A percentile compares a stretch with the other conserved stretches of the same genome.
These are phyloP conservation scores for Curvularia spicifera DNA, from an alignment of 2,329 filamentous ascomycete genomes.

Conservation along the genomic window DNA sequence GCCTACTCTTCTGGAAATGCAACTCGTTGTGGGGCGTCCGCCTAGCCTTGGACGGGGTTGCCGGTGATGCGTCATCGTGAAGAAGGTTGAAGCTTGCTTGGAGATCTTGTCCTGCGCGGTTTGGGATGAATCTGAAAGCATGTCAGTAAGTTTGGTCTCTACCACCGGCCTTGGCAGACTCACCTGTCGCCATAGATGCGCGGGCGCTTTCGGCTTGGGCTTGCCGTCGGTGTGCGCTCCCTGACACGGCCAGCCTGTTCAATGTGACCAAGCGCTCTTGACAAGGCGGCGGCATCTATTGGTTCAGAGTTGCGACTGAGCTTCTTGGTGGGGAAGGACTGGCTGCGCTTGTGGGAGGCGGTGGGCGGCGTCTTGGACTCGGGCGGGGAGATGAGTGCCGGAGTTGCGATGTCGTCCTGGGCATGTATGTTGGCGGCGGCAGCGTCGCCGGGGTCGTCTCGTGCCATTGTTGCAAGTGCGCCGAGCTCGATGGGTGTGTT, in stretches of 20 bases:
- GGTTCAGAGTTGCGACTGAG: conserved; percentile 57
- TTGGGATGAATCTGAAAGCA: conserved; percentile 84
- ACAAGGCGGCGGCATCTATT: conserved; percentile 65
- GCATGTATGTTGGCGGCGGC: conserved; percentile 24
- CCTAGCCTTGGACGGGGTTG: conserved; percentile 84
- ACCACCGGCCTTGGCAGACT: conserved; percentile 9
- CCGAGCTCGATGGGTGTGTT: conserved; percentile 5
- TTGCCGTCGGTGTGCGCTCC: conserved; percentile 68
- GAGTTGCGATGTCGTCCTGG: conserved; percentile 49
- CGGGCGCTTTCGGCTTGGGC: conserved; percentile 72
- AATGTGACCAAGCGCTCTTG: conserved; percentile 66
- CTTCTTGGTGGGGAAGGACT: conserved; percentile 37
- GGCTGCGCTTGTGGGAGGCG: conserved; percentile 57
- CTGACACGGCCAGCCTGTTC: conserved; percentile 65
- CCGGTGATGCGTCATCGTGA: conserved; percentile 90
- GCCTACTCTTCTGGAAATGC: conserved; percentile 82
- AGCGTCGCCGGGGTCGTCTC: conserved; percentile 22
- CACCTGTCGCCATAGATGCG: conserved; percentile 65
- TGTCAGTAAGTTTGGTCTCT: conserved; percentile 2
- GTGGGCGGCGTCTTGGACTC: conserved; percentile 67
- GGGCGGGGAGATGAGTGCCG: conserved; percentile 61
- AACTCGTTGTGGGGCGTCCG: conserved; percentile 87
- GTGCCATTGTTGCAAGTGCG: conserved; percentile 30
- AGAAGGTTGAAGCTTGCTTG: conserved; percentile 91
- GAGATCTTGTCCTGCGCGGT: conserved; percentile 88